Base-by-base conservation (phyloP, 2,329 filamentous ascomycete species). In the Penicillium sp. region DNA sequence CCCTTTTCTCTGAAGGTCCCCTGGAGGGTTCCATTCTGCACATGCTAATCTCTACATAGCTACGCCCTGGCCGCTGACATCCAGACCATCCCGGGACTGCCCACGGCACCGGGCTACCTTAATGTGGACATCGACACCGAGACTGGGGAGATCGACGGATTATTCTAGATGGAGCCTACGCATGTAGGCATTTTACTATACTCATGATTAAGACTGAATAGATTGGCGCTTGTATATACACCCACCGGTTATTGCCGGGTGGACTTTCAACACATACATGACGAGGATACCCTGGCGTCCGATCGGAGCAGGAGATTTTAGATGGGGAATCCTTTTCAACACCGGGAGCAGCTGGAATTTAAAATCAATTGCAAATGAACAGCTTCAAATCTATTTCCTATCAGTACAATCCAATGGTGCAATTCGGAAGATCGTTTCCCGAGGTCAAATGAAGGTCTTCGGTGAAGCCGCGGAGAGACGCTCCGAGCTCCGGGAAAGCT, bases 21-120 rank as follows among this genome's bases (percentile, higher is more conserved):
- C 18, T 21, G 18, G 18, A 21, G 18, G 18, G 18, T 47, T 54
- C 46, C 61, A 67, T 74, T 80, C 69, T 80, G 58, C 36, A 46
- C 7, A 50, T 33, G 38, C 58, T 61, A 53, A 56, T 36, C 18
- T 34, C 6, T 42, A 45, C 34, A 43, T 60, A 88, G 88, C 49
- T 96, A 96, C 65, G 94, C 94, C 6, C 82, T 97, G 56, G 94
- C 94, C 49, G 94, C 94, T 13, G 94, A 99, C 69, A 97, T 99
- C 61, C 94, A 97, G 79, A 99, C 94, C 1, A 99, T 99, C 59
- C 94, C 94, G 13, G 94, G 94, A 56, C 79, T 99, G 59, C 93
- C 93, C 9, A 97, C 94, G 8, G 93, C 93, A 18, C 94, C 93
- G 8, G 94, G 94, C 10, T 97, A 97, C 70, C 79, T 97, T 57